These are phyloP conservation scores for Coniophora puteana DNA, from an alignment of 1,284 basidiomycete genomes.

Conservation along the genomic window DNA sequence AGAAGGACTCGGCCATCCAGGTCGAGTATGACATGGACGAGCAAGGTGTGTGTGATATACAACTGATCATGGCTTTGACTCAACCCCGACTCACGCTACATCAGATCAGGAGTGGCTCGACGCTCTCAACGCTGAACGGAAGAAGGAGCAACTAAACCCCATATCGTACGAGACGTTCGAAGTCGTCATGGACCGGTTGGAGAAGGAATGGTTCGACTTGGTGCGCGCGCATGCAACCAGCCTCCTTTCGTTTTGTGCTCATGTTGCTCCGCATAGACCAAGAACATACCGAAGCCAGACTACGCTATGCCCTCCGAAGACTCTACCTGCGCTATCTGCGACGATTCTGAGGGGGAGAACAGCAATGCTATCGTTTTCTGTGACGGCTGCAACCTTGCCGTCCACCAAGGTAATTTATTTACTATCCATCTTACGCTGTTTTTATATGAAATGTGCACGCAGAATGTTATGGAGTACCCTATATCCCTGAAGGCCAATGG, in stretches of 20 bases:
- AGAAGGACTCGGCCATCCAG: slow-evolving; percentile 87
- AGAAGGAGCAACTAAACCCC: slow-evolving; percentile 70
- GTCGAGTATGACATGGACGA: slow-evolving; percentile 99
- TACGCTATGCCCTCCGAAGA: slow-evolving; percentile 86
- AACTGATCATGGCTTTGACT: background rate
- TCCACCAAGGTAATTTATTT: slow-evolving; percentile 88
- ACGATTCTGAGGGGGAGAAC: slow-evolving; percentile 98
- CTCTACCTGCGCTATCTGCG: slow-evolving; percentile 94
- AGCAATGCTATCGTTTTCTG: slow-evolving; percentile 99
- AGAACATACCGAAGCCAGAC: slow-evolving; percentile 84
- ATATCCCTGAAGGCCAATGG: slow-evolving; percentile 99
- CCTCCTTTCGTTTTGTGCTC: slow-evolving; percentile 3
- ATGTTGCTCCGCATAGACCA: slow-evolving; percentile 59
- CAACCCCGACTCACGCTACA: slow-evolving; percentile 2
- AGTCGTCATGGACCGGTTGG: slow-evolving; percentile 94
- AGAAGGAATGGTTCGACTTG: slow-evolving; percentile 99
- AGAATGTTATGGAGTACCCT: slow-evolving; percentile 99
- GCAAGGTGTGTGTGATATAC: slow-evolving; percentile 62
- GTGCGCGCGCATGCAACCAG: slow-evolving; percentile 42
- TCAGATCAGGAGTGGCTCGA: slow-evolving; percentile 96
- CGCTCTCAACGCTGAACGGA: slow-evolving; percentile 78
- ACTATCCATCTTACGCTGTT: background rate
- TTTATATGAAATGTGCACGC: slow-evolving; percentile 10
- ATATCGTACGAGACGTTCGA: slow-evolving; percentile 90
- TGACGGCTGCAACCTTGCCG: slow-evolving; percentile 97